Base-by-base conservation (phyloP, 257 asterid genomes). In the Fraxinus cuspidata region DNA sequence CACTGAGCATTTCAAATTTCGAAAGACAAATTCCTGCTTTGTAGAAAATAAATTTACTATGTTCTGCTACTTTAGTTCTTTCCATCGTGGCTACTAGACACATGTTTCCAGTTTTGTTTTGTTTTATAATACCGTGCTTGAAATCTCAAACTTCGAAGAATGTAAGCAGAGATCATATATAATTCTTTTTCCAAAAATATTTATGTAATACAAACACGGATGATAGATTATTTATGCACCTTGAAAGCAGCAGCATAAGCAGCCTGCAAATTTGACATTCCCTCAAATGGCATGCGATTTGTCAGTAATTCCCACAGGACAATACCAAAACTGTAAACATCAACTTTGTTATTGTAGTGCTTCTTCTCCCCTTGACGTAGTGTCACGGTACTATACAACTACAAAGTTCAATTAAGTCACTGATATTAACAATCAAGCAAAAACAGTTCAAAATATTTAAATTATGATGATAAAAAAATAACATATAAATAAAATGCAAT, bases 171-270 rank as follows among this genome's bases (percentile, higher is more conserved):
- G 11, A 53, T 18, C 27, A n/a, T 53, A n/a, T 53, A 3, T 53
- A n/a, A 53, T 19, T 53, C 64, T 19, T 19, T n/a, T 53, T 53
- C 64, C 27, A 53, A 53, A 53, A 53, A 5, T 18, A 53, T 53
- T 53, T 53, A 53, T 7, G n/a, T 18, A 5, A 18, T 19, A 53
- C 64, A 53, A 53, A 19, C 64, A 53, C 64, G 2, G 64, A 53
- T 53, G 9, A 53, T 53, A 5, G 27, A 53, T 53, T 5, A 21
- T 53, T 71, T 69, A 31, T 11, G 82, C 79, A 94, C 98, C 98
- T 94, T 94, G 86, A 94, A 94, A 75, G 99, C 99, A 86, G 99
- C 97, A 81, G 99, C 97, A 87, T 94, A 94, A 51, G 99, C 99
- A 82, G 97, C 99, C 82, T 94, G 99, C 93, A 94, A 87, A 81